Evolutionary conservation across 805 yeast species (phyloP).

Genomic region (Cyberlindnera saturnus): DNA sequence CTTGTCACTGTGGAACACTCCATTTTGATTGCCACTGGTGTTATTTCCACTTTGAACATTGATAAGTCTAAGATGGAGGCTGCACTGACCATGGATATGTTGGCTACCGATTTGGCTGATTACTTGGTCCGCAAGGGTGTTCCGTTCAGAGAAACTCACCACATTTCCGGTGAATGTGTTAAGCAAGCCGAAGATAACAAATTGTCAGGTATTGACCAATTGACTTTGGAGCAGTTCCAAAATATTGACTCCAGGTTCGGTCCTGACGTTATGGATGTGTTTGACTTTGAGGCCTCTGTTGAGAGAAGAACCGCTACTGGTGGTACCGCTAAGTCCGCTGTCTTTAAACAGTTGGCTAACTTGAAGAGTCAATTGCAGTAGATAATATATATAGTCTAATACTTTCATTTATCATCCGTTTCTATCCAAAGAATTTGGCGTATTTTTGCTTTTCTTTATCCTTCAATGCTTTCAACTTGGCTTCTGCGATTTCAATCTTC

Average conservation of each 20-base stretch:
- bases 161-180: constrained; percentile 97
- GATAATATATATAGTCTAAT: background rate
- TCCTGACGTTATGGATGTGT: constrained; percentile 76
- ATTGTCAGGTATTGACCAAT: constrained; percentile 79
- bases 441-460: constrained; percentile 47
- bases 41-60: constrained; percentile 77
- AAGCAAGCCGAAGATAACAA: constrained; percentile 76
- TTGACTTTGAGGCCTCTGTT: constrained; percentile 87
- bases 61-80: constrained; percentile 71
- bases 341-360: constrained; percentile 58
- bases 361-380: constrained; percentile 26
- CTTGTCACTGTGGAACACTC: constrained; percentile 91
- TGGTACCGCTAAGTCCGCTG: constrained; percentile 92
- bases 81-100: constrained; percentile 97
- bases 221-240: constrained; percentile 72
- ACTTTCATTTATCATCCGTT: background rate
- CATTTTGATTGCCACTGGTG: constrained; percentile 91
- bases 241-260: constrained; percentile 74
- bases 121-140: constrained; percentile 96
- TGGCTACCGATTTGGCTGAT: constrained; percentile 97
- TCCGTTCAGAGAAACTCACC: constrained; percentile 98
- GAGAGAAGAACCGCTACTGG: constrained; percentile 97
- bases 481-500: constrained; percentile 39
- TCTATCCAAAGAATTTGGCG: constrained; percentile 51
- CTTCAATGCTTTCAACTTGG: constrained; percentile 35